phyloP scores from a whole-genome alignment of 2,329 filamentous ascomycete genomes.

The Pseudocercospora crystallina region DNA sequence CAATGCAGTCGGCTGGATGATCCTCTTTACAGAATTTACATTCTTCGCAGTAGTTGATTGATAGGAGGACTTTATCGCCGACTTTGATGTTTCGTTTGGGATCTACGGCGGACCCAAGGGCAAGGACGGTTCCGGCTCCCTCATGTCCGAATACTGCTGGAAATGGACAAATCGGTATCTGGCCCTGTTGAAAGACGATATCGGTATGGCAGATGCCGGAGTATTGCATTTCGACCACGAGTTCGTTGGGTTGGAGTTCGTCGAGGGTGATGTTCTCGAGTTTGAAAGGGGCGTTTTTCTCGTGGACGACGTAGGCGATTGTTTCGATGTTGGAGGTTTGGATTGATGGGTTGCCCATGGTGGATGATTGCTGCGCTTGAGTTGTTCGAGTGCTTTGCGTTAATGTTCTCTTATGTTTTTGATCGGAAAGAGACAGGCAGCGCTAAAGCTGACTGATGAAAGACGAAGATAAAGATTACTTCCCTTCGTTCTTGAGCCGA shows the following conservation, averaged over 20 bases:
- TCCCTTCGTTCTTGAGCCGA: too few relatives aligned
- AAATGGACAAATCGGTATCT: conserved; percentile 15
- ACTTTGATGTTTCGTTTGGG: conserved; percentile 13
- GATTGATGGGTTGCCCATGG: too few relatives aligned
- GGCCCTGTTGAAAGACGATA: conserved; percentile 22
- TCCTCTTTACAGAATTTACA: conserved; percentile 18
- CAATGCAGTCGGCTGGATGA: conserved; percentile 19
- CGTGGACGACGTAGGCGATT: conserved; percentile 19
- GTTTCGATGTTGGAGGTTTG: too few relatives aligned
- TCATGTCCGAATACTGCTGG: conserved; percentile 24
- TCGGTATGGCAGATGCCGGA: conserved; percentile 28
- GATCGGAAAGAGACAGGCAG: too few relatives aligned
- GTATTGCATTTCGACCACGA: conserved; percentile 24
- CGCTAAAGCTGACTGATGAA: too few relatives aligned
- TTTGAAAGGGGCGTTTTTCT: conserved; percentile 19
- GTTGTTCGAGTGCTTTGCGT: too few relatives aligned
- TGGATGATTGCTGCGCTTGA: too few relatives aligned
- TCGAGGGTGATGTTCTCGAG: conserved; percentile 20
- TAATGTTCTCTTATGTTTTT: too few relatives aligned
- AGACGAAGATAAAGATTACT: too few relatives aligned
- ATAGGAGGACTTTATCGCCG: conserved; percentile 19
- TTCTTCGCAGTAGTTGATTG: conserved; percentile 17
- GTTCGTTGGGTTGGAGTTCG: conserved; percentile 18
- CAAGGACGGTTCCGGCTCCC: conserved; percentile 18
- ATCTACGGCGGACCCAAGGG: conserved; percentile 17